Evolutionary conservation across 768 basidiomycete species (phyloP), one percentile per base, ranked within the genome.

Genomic region (Termitomyces titanicus): DNA sequence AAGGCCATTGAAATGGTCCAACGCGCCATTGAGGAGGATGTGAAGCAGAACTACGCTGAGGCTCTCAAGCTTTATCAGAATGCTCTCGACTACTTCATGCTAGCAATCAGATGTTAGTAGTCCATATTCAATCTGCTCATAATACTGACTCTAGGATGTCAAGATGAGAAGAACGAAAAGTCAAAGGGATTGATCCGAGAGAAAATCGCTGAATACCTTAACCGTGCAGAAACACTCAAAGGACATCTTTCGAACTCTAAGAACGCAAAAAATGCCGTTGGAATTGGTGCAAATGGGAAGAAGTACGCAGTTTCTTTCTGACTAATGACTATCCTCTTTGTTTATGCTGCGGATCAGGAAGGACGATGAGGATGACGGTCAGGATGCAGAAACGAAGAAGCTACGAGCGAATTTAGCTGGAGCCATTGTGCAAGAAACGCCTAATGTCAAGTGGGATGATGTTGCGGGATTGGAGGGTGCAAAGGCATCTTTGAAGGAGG

Each of bases 361-460:
- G 59, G 72, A 73, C 27, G 72, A 65, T n/a, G 74, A 74, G 17
- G 89, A 84, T 18, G 93, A 91, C 29, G 92, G 88, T 58, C 76
- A 83, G 34, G 96, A 99, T 70, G 88, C 94, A 2, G 97, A 98
- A 60, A 81, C 88, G 51, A 98, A 98, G 82, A 99, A 99, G 69
- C 82, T 99, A 33, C 83, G 97, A n/a, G 91, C 90, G 0, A 92
- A 90, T 2, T 79, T 99, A 2, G 78, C 90, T 8, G 84, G 86
- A 22, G 94, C 95, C 17, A 98, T 99, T 63, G 67, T 99, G 5
- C 79, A 88, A 0, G 97, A 98, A 72, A 96, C 86, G 61, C 97
- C 97, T 8, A 92, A 99, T 69, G 88, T 98, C 38, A 88, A 87
- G 63, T 99, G 97, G 97, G 94, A 98, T 65, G 97, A 99, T 69